These are phyloP conservation scores for Fusarium burgessii DNA, from an alignment of 2,329 filamentous ascomycete genomes.

Conservation along the genomic window DNA sequence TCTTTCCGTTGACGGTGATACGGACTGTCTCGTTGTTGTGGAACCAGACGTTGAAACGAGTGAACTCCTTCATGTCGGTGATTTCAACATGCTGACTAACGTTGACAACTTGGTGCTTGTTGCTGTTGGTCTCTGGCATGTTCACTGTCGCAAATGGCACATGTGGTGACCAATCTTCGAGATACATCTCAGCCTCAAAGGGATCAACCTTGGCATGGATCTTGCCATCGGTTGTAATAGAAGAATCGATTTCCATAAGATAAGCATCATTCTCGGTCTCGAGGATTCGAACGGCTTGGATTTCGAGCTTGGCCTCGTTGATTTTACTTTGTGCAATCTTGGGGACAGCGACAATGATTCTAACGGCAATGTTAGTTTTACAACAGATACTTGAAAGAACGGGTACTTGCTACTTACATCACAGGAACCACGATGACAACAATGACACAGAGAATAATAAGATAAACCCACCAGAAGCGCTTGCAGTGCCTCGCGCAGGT, in stretches of 20 bases:
- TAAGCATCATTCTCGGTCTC: slow-evolving; percentile 59
- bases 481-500: slow-evolving; percentile 61
- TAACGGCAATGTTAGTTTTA: slow-evolving; percentile 46
- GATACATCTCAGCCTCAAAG: slow-evolving; percentile 67
- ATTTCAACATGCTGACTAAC: slow-evolving; percentile 63
- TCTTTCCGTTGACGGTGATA: slow-evolving; percentile 65
- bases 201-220: slow-evolving; percentile 64
- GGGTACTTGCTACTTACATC: slow-evolving; percentile 62
- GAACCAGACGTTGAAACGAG: slow-evolving; percentile 67
- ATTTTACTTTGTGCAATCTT: slow-evolving; percentile 69
- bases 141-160: slow-evolving; percentile 62
- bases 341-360: slow-evolving; percentile 68
- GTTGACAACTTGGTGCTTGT: slow-evolving; percentile 64
- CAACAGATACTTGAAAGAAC: background rate
- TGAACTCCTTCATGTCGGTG: slow-evolving; percentile 61
- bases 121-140: slow-evolving; percentile 65
- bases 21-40: slow-evolving; percentile 63
- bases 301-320: slow-evolving; percentile 63
- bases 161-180: slow-evolving; percentile 62
- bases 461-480: slow-evolving; percentile 72
- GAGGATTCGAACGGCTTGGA: slow-evolving; percentile 64
- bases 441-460: slow-evolving; percentile 63
- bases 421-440: slow-evolving; percentile 68
- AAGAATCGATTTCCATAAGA: slow-evolving; percentile 67
- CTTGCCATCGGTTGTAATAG: slow-evolving; percentile 63